Conservation (phyloP, 805 yeast species). For the Cyberlindnera saturnus region DNA sequence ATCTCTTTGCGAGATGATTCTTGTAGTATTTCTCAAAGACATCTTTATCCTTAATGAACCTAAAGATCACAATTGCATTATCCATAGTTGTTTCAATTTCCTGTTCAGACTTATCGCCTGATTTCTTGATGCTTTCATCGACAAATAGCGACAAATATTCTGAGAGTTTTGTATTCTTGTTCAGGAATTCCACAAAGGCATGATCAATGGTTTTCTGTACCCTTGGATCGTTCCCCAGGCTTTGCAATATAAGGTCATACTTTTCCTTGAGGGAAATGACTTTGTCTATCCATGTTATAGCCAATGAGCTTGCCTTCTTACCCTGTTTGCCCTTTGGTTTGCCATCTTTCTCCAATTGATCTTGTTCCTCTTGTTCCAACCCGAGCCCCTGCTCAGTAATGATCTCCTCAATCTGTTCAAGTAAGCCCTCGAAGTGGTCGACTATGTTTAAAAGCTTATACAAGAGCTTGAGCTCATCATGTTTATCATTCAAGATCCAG, state of each 20-base stretch:
- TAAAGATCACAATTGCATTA: constrained; percentile 55
- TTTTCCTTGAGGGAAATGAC: constrained; percentile 47
- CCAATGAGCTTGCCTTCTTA: constrained; percentile 35
- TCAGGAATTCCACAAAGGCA: constrained; percentile 58
- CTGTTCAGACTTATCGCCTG: constrained; percentile 40
- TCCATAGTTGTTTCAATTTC: constrained; percentile 41
- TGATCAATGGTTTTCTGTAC: constrained; percentile 51
- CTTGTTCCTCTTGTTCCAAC: constrained; percentile 16
- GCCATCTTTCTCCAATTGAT: not conserved
- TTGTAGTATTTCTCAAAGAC: constrained; percentile 80
- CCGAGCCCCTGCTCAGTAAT: constrained; percentile 41
- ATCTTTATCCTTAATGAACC: constrained; percentile 75
- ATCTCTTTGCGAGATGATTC: constrained; percentile 78
- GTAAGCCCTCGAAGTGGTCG: constrained; percentile 47
- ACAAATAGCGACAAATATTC: constrained; percentile 53
- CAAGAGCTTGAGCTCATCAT: constrained; percentile 37
- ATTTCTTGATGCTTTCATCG: constrained; percentile 49
- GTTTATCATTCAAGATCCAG: constrained; percentile 48
- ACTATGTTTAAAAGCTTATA: constrained; percentile 48
- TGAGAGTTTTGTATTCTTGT: constrained; percentile 39
- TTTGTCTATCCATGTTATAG: constrained; percentile 62
- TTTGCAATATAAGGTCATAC: constrained; percentile 40
- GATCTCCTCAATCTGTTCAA: constrained; percentile 38
- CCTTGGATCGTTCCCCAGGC: constrained; percentile 39
- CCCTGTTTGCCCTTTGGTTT: constrained; percentile 8